Conservation (phyloP, 371 early-diverging fungal genomes). For the Mortierella sp. region DNA sequence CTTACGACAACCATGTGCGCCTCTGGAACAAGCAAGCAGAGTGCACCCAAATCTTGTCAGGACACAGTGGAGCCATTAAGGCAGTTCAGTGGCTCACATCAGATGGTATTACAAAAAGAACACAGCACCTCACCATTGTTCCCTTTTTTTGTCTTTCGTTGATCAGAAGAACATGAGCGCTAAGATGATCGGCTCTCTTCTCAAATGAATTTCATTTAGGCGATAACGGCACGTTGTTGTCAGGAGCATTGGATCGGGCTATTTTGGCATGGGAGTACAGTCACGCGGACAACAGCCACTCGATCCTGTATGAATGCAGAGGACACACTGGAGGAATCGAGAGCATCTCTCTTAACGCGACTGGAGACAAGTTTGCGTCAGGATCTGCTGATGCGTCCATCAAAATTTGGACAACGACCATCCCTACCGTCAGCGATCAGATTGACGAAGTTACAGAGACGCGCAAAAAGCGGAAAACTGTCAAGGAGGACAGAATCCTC, state of each 20-base stretch:
- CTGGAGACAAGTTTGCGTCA: constrained; percentile 75
- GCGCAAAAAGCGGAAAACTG: constrained; percentile 65
- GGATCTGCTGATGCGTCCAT: constrained; percentile 85
- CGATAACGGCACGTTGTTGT: constrained; percentile 51
- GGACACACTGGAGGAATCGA: constrained; percentile 81
- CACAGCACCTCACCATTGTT: no score
- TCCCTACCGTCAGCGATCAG: constrained; percentile 65
- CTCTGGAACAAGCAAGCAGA: constrained; percentile 85
- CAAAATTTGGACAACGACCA: constrained; percentile 78
- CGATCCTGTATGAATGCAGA: constrained; percentile 74
- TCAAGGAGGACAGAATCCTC: constrained; percentile 58
- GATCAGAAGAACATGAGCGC: no score
- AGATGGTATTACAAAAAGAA: constrained; percentile 48
- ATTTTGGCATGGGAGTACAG: constrained; percentile 62
- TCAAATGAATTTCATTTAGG: no score
- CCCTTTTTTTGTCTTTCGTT: no score
- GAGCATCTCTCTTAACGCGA: constrained; percentile 49
- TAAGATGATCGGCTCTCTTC: no score
- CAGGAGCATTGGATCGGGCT: constrained; percentile 62
- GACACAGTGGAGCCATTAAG: constrained; percentile 83
- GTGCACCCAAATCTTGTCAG: constrained; percentile 74
- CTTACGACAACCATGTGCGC: constrained; percentile 86
- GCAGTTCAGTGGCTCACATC: constrained; percentile 66
- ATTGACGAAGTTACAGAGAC: constrained; percentile 65
- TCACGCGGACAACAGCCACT: constrained; percentile 38